phyloP scores from a whole-genome alignment of 2,329 filamentous ascomycete species.

The Aspergillus aculeatinus region DNA sequence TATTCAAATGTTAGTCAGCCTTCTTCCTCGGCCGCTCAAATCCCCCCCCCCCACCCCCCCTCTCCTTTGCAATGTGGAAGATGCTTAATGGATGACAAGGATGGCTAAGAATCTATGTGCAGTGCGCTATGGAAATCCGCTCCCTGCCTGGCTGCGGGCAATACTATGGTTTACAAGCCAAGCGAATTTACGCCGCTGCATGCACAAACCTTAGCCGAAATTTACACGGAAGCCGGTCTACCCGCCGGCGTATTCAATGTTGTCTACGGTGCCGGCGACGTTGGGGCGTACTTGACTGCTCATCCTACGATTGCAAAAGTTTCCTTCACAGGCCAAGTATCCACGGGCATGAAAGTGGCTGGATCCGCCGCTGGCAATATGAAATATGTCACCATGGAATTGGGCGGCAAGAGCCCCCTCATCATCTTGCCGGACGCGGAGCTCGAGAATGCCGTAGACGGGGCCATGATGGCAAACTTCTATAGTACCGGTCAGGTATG shows the following conservation, averaged over 20 bases:
- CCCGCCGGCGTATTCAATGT: slow-evolving; percentile 85
- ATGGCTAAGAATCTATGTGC: slow-evolving; percentile 6
- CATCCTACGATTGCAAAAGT: slow-evolving; percentile 78
- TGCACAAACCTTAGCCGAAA: slow-evolving; percentile 69
- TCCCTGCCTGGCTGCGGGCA: slow-evolving; percentile 79
- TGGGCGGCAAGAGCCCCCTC: slow-evolving; percentile 81
- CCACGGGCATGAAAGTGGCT: slow-evolving; percentile 79
- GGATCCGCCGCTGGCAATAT: slow-evolving; percentile 71
- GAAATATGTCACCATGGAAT: slow-evolving; percentile 91
- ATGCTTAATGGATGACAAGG: too few relatives aligned
- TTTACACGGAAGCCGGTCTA: slow-evolving; percentile 76
- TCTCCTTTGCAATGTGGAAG: too few relatives aligned
- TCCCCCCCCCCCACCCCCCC: too few relatives aligned
- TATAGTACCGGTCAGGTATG: slow-evolving; percentile 89
- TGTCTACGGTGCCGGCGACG: slow-evolving; percentile 74
- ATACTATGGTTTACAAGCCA: slow-evolving; percentile 89
- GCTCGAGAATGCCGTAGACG: slow-evolving; percentile 76
- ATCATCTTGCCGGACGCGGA: slow-evolving; percentile 78
- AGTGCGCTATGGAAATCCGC: slow-evolving; percentile 82
- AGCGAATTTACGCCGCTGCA: slow-evolving; percentile 87
- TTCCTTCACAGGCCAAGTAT: slow-evolving; percentile 84
- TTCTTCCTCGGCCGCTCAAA: background rate
- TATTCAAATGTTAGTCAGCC: slow-evolving; percentile 65
- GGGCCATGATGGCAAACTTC: slow-evolving; percentile 92
- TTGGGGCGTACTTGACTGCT: slow-evolving; percentile 71